Evolutionary conservation across 352 stramenopile species (phyloP).

Genomic region (Globisporangium cederbergense): DNA sequence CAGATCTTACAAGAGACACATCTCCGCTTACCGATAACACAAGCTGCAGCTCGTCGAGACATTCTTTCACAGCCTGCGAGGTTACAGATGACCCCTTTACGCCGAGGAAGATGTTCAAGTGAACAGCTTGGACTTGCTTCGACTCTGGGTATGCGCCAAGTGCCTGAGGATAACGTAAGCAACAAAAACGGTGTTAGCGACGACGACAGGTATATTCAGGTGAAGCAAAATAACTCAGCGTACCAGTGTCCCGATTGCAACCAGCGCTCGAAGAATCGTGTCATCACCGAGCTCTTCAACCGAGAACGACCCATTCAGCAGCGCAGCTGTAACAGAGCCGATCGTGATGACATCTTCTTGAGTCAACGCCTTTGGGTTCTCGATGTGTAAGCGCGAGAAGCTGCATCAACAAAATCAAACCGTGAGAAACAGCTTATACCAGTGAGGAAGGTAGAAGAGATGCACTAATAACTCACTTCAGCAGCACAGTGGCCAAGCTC

Average conservation of each 20-base stretch:
- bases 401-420: conserved; percentile 20
- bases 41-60: conserved; percentile 49
- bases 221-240: conserved; percentile 8
- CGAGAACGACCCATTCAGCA: conserved; percentile 46
- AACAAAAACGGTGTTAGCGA: not conserved
- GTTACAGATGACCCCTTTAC: conserved; percentile 43
- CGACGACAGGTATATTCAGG: not conserved
- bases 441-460: not conserved
- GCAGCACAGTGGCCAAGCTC: conserved; percentile 62
- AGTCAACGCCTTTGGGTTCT: conserved; percentile 29
- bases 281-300: conserved; percentile 77
- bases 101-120: conserved; percentile 50
- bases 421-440: not conserved
- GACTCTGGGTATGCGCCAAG: conserved; percentile 31
- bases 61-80: conserved; percentile 44
- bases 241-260: conserved; percentile 70
- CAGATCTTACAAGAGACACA: not conserved
- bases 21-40: conserved; percentile 22
- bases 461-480: conserved; percentile 49
- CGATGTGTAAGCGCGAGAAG: conserved; percentile 39
- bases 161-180: conserved; percentile 21
- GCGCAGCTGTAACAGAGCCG: conserved; percentile 41
- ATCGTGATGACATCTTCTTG: conserved; percentile 48
- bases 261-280: conserved; percentile 60
- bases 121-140: conserved; percentile 47